phyloP scores from a whole-genome alignment of 306 rosid genomes.

The Inga oerstediana region DNA sequence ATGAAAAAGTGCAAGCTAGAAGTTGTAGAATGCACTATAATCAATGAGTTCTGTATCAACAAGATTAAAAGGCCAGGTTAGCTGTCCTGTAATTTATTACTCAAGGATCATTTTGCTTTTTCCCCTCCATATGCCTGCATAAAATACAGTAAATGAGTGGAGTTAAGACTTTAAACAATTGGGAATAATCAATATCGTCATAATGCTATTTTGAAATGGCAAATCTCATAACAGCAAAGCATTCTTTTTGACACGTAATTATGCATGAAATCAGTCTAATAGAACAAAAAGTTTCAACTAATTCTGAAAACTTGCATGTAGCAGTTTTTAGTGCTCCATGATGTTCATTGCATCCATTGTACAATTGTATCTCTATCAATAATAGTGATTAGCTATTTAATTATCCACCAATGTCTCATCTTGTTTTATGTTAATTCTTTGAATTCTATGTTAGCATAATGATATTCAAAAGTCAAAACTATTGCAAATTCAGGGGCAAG shows the following conservation, averaged over 20 bases:
- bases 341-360: neutral
- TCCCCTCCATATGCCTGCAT: neutral
- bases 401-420: neutral
- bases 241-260: neutral
- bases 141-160: neutral
- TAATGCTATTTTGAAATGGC: conserved; percentile 3
- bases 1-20: conserved; percentile 7
- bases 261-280: conserved; percentile 1
- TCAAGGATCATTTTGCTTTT: neutral
- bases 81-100: neutral
- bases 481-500: neutral
- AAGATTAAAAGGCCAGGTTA: neutral
- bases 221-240: neutral
- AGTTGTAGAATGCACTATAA: neutral
- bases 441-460: neutral
- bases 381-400: neutral
- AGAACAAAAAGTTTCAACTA: neutral
- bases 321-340: neutral
- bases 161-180: neutral
- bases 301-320: neutral
- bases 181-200: neutral
- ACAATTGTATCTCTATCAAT: neutral
- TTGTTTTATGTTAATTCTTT: neutral
- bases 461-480: neutral
- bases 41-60: conserved; percentile 8